Percentiles rank a stretch among this genome's conserved stretches.
phyloP scores from a whole-genome alignment of 768 basidiomycete species.

The Exidia glandulosa region DNA sequence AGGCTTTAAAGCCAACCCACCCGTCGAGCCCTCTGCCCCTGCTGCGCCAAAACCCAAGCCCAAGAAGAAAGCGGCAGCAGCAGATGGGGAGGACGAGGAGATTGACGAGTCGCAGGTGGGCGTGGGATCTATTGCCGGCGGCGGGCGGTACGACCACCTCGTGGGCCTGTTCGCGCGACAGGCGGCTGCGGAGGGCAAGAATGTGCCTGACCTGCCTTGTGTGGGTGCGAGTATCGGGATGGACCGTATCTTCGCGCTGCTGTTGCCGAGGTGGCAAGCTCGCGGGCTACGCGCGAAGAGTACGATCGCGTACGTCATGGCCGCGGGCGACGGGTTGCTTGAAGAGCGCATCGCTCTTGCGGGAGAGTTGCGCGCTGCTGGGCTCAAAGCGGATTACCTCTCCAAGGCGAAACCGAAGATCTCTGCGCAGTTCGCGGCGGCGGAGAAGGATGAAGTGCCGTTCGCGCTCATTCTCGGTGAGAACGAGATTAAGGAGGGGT shows the following conservation, averaged over 20 bases:
- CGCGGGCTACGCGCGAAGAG: slow-evolving; percentile 74
- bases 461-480: slow-evolving; percentile 88
- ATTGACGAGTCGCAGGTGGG: slow-evolving; percentile 89
- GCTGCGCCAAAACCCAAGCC: slow-evolving; percentile 30
- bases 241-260: slow-evolving; percentile 83
- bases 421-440: slow-evolving; percentile 74
- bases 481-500: slow-evolving; percentile 72
- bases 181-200: slow-evolving; percentile 53
- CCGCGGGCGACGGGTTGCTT: slow-evolving; percentile 79
- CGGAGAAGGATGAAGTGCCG: slow-evolving; percentile 85
- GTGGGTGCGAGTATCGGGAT: slow-evolving; percentile 88
- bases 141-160: slow-evolving; percentile 91
- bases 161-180: slow-evolving; percentile 85
- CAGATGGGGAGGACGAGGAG: slow-evolving; percentile 54
- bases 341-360: slow-evolving; percentile 76
- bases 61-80: slow-evolving; percentile 12
- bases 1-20: slow-evolving; percentile 48
- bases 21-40: slow-evolving; percentile 30
- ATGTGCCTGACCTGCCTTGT: slow-evolving; percentile 59
- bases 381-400: slow-evolving; percentile 91
- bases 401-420: slow-evolving; percentile 90
- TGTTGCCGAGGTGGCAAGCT: slow-evolving; percentile 81
- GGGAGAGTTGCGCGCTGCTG: slow-evolving; percentile 69
- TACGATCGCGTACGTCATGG: slow-evolving; percentile 90
- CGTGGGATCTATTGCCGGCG: slow-evolving; percentile 96